phyloP scores from a whole-genome alignment of 2,329 filamentous ascomycete genomes.

The Aspergillus sp. region DNA sequence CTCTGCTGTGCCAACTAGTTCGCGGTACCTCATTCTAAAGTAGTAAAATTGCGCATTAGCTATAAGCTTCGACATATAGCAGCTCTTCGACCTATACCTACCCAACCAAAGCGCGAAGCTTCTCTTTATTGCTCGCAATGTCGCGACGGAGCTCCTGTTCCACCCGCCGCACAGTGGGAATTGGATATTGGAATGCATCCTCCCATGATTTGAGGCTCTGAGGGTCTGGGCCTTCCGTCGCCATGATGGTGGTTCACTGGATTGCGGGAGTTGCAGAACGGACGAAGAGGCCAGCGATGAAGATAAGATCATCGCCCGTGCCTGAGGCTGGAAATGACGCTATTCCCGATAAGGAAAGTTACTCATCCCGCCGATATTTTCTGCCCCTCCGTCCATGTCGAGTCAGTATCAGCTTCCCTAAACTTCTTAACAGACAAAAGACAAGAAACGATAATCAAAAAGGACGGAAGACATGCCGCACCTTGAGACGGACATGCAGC shows the following conservation, averaged over 20 bases:
- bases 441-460: neutral
- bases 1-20: constrained; percentile 84
- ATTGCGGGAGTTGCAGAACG: constrained; percentile 4
- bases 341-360: neutral
- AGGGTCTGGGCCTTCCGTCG: constrained; percentile 50
- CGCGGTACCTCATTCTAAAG: constrained; percentile 63
- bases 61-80: constrained; percentile 2
- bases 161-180: constrained; percentile 54
- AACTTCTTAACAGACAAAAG: neutral
- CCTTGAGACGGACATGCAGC: constrained; percentile 16
- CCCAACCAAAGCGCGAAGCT: constrained; percentile 59
- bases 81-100: constrained; percentile 21
- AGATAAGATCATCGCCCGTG: constrained; percentile 1
- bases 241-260: constrained; percentile 32
- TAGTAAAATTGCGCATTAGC: constrained; percentile 2
- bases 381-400: constrained; percentile 1
- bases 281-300: constrained; percentile 6
- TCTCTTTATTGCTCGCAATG: constrained; percentile 56
- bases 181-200: constrained; percentile 59
- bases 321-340: constrained; percentile 10
- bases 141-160: constrained; percentile 57
- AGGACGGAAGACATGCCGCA: constrained; percentile 17
- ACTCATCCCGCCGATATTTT: constrained; percentile 10
- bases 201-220: constrained; percentile 53
- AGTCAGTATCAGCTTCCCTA: neutral